Evolutionary conservation across 2,329 filamentous ascomycete genomes (phyloP), one percentile per base, ranked within the genome.

Genomic region (Pyrenophora teres): DNA sequence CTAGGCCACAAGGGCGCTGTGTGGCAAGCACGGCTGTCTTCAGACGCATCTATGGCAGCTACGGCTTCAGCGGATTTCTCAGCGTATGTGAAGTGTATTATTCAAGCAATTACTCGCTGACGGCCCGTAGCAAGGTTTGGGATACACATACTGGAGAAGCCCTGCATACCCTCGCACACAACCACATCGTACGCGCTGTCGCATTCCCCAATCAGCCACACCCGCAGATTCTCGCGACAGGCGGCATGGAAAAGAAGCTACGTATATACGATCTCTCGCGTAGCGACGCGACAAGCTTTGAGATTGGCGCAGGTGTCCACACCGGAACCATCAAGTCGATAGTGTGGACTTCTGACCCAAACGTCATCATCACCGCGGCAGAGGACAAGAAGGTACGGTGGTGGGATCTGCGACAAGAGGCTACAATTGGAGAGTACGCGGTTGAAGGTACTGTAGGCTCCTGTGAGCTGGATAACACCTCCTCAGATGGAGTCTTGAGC

Each of bases 1-100:
- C 88, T 99, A 67, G 94, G 94, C 35, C 94, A 99, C 80, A 97
- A 99, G 77, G 94, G 94, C 57, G 94, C 94, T 32, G 93, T 97
- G 54, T 99, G 94, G 92, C 92, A 97, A 78, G 90, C 92, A 46
- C 86, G 92, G 64, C 82, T 99, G 31, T 96, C 92, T 46, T 87
- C 90, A 16, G 92, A 97, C 76, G 90, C 92, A 36, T 86, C 85
- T 21, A 87, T 92, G 40, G 93, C 94, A 50, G 94, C 92, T 8
- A 97, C 95, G 30, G 94, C 90, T 40, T 95, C 92, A 42, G 94
- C 94, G 43, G 94, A 99, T 74, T 99, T 99, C 74, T 94, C 91
- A 50, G 91, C 91, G 89, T 92, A 81, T 69, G 87, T 77, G 6
- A 8, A 3, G 3, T 12, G 6, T 1, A 19, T 2, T 9, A 16